Conservation (phyloP, 345 rosid species). For the Lumnitzera littorea region DNA sequence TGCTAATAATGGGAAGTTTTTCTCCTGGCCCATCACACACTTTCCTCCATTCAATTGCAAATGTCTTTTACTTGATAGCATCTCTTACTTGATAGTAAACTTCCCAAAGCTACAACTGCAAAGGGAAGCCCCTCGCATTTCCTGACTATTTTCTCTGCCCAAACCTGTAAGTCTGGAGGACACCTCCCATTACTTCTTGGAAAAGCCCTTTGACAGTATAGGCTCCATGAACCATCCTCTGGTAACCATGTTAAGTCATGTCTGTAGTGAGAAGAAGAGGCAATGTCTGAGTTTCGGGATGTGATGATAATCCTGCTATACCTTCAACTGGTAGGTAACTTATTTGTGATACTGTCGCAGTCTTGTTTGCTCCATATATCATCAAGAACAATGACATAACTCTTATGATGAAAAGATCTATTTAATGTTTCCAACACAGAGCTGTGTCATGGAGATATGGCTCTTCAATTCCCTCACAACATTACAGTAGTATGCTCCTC, state of each 20-base stretch:
- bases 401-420: background rate
- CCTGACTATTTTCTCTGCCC: conserved; percentile 5
- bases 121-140: conserved; percentile 18
- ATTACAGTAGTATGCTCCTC: background rate
- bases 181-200: background rate
- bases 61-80: no score
- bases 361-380: conserved; percentile 5
- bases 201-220: conserved; percentile 8
- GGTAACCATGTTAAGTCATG: background rate
- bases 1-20: background rate
- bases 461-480: background rate
- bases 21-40: conserved; percentile 5
- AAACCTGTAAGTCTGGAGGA: conserved; percentile 3
- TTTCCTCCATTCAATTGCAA: conserved; percentile 7
- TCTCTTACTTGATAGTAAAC: conserved; percentile 4
- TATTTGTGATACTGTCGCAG: background rate
- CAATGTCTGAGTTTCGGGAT: background rate
- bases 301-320: conserved; percentile 15
- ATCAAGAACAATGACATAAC: conserved; percentile 11
- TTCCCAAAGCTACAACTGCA: conserved; percentile 5
- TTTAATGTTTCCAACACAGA: background rate
- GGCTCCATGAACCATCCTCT: background rate
- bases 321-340: background rate
- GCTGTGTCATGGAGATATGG: background rate
- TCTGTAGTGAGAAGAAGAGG: background rate